phyloP scores from a whole-genome alignment of 2,329 filamentous ascomycete species.

The Alternaria consortialis region DNA sequence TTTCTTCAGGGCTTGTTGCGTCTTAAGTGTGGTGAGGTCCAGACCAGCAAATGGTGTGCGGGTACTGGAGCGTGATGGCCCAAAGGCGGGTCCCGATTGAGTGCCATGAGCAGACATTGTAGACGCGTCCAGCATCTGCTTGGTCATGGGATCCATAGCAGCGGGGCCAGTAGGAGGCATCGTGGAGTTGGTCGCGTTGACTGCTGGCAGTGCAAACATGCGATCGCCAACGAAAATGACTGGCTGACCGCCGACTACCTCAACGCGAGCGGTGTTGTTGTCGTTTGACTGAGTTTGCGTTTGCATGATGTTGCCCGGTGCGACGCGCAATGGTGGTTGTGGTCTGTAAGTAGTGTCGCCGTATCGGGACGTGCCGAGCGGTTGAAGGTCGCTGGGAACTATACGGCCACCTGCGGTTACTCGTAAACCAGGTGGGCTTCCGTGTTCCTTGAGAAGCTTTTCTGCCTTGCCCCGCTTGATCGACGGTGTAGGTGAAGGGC shows the following conservation, averaged over 20 bases:
- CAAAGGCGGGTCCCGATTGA: conserved; percentile 20
- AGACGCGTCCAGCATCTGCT: conserved; percentile 20
- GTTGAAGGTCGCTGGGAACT: conserved; percentile 57
- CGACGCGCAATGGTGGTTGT: conserved; percentile 31
- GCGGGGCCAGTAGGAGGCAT: conserved; percentile 19
- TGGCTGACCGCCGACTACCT: conserved; percentile 44
- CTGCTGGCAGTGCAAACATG: conserved; percentile 43
- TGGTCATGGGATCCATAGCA: conserved; percentile 24
- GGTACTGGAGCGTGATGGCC: conserved; percentile 26
- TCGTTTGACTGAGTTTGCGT: conserved; percentile 31
- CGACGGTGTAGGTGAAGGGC: conserved; percentile 60
- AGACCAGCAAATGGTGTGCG: conserved; percentile 35
- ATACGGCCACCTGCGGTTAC: conserved; percentile 63
- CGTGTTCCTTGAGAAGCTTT: conserved; percentile 61
- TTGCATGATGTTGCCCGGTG: conserved; percentile 36
- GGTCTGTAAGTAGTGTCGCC: conserved; percentile 43
- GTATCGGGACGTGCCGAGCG: conserved; percentile 43
- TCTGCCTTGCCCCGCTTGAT: conserved; percentile 61
- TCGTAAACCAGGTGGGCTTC: conserved; percentile 60
- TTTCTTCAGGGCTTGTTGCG: conserved; percentile 43
- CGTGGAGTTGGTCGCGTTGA: conserved; percentile 26
- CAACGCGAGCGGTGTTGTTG: conserved; percentile 36
- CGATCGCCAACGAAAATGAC: conserved; percentile 44
- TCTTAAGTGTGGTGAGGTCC: conserved; percentile 38
- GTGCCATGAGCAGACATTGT: conserved; percentile 20